Base-by-base conservation (phyloP, 148 eudicot species). In the Arctostaphylos glauca region DNA sequence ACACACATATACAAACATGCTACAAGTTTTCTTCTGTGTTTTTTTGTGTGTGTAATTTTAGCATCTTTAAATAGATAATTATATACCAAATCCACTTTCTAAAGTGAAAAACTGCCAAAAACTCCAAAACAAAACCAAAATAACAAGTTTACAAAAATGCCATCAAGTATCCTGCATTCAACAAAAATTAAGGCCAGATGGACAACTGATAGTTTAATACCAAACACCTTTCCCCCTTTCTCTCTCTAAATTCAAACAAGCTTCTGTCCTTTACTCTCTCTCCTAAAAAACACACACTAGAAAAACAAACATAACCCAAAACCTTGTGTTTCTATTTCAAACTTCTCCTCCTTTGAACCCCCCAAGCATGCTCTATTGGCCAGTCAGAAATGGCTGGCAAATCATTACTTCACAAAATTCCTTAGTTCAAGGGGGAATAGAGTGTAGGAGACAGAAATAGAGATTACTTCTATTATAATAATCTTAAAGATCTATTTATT, bases 321-420 rank as follows among this genome's bases (percentile, higher is more conserved):
- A 80, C 5, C 31, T 3, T n/a, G n/a, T 25, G 10, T 50, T 56
- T 21, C 46, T 58, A 5, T 52, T 81, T 21, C n/a, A 23, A 59
- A 60, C 31, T 74, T 55, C 52, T 58, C 3, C 44, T 44, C 58
- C 46, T 46, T 47, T 75, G 64, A 31, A 4, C 50, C 18, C 6
- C 77, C 38, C 23, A 19, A 15, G 43, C n/a, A n/a, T 12, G 8
- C 25, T 74, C 21, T 16, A 64, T 71, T 13, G n/a, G n/a, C 52
- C 62, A 77, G 73, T 67, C 41, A 50, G 46, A 62, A 64, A 76
- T 62, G 74, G 66, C 81, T 52, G n/a, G 56, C 44, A 83, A 67
- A 31, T 31, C 52, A 77, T 66, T 67, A 67, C 46, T 60, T 60
- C 80, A 59, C 41, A 6, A 81, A 75, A 74, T 56, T 83, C 54